Percentiles rank a stretch among this genome's conserved stretches.
Evolutionary conservation across 306 rosid species (phyloP).

Genomic region (Castanopsis chinensis): DNA sequence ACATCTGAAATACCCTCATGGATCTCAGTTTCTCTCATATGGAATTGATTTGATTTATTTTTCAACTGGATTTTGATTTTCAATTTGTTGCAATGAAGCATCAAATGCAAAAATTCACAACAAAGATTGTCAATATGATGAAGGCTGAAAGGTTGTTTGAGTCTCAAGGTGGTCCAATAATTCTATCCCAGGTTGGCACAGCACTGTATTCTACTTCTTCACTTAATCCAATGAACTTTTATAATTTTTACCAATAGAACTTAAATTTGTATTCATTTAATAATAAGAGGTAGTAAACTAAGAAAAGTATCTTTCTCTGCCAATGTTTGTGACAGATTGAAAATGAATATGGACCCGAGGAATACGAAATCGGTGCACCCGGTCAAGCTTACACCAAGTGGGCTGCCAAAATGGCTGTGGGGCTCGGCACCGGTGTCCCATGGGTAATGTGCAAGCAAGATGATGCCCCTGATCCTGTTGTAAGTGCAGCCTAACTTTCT

Average conservation of each 20-base stretch:
- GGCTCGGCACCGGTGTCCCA: conserved; percentile 92
- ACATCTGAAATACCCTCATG: neutral
- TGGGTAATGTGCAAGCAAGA: conserved; percentile 99
- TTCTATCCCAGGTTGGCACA: conserved; percentile 79
- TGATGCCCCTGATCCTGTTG: conserved; percentile 99
- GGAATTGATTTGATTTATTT: neutral
- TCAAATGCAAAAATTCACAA: conserved; percentile 85
- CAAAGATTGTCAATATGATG: conserved; percentile 88
- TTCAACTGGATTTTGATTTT: conserved; percentile 21
- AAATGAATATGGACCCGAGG: conserved; percentile 96
- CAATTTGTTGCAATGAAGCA: conserved; percentile 41
- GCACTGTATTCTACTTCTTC: conserved; percentile 1
- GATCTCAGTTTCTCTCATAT: neutral
- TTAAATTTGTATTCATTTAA: neutral
- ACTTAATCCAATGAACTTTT: conserved; percentile 5
- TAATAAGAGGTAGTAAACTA: conserved; percentile 7
- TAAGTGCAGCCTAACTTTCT: conserved; percentile 38
- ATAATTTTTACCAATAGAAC: neutral
- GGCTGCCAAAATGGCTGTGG: conserved; percentile 96
- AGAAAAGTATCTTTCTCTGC: conserved; percentile 18
- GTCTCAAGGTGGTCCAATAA: conserved; percentile 93
- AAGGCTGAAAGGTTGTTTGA: conserved; percentile 87
- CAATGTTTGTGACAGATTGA: conserved; percentile 67
- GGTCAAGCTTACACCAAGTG: conserved; percentile 78
- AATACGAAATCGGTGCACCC: conserved; percentile 79